Percentiles rank a stretch among this genome's conserved stretches.
phyloP scores from a whole-genome alignment of 768 basidiomycete genomes.

The Terana coerulea region DNA sequence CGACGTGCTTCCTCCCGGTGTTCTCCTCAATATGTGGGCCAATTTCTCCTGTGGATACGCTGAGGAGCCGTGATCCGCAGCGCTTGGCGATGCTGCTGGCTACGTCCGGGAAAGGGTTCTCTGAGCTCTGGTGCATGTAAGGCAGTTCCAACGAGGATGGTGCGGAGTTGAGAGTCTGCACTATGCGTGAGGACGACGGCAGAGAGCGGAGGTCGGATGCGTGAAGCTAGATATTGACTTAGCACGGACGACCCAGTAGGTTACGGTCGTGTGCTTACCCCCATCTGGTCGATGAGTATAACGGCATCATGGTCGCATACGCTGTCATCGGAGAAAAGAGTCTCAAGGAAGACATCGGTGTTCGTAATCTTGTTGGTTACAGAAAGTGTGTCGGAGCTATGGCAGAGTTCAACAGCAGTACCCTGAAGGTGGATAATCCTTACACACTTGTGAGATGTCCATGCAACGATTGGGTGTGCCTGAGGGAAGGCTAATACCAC shows the following conservation, averaged over 20 bases:
- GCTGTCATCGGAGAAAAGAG: slow-evolving; percentile 39
- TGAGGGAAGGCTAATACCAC: slow-evolving; percentile 54
- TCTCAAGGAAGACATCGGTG: slow-evolving; percentile 33
- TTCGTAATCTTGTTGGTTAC: slow-evolving; percentile 14
- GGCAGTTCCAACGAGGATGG: slow-evolving; percentile 60
- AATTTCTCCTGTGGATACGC: slow-evolving; percentile 33
- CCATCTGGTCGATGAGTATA: slow-evolving; percentile 66
- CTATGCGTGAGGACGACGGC: slow-evolving; percentile 46
- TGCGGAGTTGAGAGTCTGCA: slow-evolving; percentile 42
- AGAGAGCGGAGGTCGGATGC: slow-evolving; percentile 72
- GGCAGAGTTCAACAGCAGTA: not conserved
- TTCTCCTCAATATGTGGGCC: slow-evolving; percentile 28
- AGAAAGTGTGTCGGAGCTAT: slow-evolving; percentile 46
- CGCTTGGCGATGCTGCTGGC: slow-evolving; percentile 42
- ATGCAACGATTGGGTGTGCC: slow-evolving; percentile 63
- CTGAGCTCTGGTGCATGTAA: slow-evolving; percentile 39
- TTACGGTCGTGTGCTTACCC: slow-evolving; percentile 42
- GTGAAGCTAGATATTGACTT: slow-evolving; percentile 47
- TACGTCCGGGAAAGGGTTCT: slow-evolving; percentile 31
- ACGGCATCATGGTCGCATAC: slow-evolving; percentile 65
- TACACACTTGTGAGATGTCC: slow-evolving; percentile 65
- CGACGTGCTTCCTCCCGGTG: slow-evolving; percentile 48
- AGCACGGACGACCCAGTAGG: not conserved
- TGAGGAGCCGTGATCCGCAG: slow-evolving; percentile 50
- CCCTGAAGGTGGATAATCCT: not conserved